A percentile compares a stretch with the other conserved stretches of the same genome.
These are phyloP conservation scores for Priceomyces haplophilus DNA, from an alignment of 805 yeast species.

Conservation along the genomic window DNA sequence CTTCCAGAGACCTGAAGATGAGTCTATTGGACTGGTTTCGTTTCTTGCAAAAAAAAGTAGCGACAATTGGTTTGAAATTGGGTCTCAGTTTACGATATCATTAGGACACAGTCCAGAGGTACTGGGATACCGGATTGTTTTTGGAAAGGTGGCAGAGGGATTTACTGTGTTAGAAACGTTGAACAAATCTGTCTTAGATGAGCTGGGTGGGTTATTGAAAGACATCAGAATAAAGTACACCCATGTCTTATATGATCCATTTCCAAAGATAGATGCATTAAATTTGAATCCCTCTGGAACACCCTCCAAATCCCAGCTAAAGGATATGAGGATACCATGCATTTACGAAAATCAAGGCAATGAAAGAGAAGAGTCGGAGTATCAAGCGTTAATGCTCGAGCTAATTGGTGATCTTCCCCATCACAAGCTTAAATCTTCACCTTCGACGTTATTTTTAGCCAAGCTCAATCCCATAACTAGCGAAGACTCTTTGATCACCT, in stretches of 20 bases:
- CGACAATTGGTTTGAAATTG: constrained; percentile 3
- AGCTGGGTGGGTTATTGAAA: constrained; percentile 9
- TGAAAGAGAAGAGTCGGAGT: constrained; percentile 31
- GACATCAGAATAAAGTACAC: constrained; percentile 49
- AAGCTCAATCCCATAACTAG: constrained; percentile 60
- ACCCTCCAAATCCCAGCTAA: constrained; percentile 12
- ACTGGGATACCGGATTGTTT: constrained; percentile 18
- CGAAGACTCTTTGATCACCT: constrained; percentile 52
- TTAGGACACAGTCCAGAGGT: constrained; percentile 1
- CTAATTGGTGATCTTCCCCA: constrained; percentile 61
- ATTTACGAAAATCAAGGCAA: constrained; percentile 13
- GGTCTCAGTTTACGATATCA: constrained; percentile 15
- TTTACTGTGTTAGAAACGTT: constrained; percentile 44
- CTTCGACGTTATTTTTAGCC: constrained; percentile 59
- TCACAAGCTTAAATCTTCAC: constrained; percentile 58
- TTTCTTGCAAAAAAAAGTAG: constrained; percentile 5
- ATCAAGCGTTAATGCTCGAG: constrained; percentile 61
- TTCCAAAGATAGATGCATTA: constrained; percentile 10
- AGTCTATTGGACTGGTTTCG: constrained; percentile 13
- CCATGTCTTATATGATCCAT: constrained; percentile 54
- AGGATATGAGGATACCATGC: constrained; percentile 11
- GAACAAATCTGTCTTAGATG: constrained; percentile 39
- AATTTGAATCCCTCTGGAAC: constrained; percentile 21
- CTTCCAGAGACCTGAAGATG: neutral
- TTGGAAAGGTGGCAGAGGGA: constrained; percentile 56